These are phyloP conservation scores for Globisporangium abappressorium DNA, from an alignment of 352 stramenopile species.

Conservation along the genomic window DNA sequence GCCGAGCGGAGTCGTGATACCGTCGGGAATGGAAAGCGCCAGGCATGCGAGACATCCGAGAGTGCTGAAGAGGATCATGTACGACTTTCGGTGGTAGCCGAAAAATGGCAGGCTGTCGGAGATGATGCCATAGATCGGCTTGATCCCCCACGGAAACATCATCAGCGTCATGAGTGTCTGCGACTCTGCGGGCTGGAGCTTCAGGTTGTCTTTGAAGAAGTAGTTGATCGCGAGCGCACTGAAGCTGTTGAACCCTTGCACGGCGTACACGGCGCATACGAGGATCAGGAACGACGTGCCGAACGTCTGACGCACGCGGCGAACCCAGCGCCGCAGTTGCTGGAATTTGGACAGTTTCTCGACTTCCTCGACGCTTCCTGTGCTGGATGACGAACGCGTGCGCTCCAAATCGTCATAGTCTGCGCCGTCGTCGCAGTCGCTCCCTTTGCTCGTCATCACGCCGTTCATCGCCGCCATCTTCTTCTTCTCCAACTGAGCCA, in stretches of 20 bases:
- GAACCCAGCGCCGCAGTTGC: constrained; percentile 50
- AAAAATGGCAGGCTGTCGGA: constrained; percentile 94
- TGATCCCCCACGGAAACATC: constrained; percentile 95
- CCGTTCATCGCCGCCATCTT: constrained; percentile 4
- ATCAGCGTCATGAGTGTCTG: constrained; percentile 92
- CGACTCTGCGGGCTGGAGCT: constrained; percentile 91
- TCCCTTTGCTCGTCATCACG: constrained; percentile 4
- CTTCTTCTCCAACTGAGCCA: constrained; percentile 14
- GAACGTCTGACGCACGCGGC: constrained; percentile 57
- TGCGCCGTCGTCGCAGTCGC: constrained; percentile 5
- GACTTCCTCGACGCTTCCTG: constrained; percentile 17
- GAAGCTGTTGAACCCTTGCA: constrained; percentile 93
- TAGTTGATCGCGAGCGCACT: constrained; percentile 93
- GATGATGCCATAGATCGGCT: constrained; percentile 95
- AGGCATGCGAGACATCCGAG: constrained; percentile 60
- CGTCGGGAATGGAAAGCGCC: constrained; percentile 45
- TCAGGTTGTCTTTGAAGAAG: constrained; percentile 96
- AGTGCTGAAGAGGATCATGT: constrained; percentile 90
- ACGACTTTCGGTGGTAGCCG: constrained; percentile 93
- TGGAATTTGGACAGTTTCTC: constrained; percentile 26
- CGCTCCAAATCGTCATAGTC: constrained; percentile 10
- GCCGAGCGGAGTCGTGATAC: constrained; percentile 52
- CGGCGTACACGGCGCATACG: constrained; percentile 89
- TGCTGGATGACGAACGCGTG: constrained; percentile 11
- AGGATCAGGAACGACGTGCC: constrained; percentile 68